A percentile compares a stretch with the other conserved stretches of the same genome.
phyloP scores from a whole-genome alignment of 805 yeast species.

The Starmerella etchellsii region DNA sequence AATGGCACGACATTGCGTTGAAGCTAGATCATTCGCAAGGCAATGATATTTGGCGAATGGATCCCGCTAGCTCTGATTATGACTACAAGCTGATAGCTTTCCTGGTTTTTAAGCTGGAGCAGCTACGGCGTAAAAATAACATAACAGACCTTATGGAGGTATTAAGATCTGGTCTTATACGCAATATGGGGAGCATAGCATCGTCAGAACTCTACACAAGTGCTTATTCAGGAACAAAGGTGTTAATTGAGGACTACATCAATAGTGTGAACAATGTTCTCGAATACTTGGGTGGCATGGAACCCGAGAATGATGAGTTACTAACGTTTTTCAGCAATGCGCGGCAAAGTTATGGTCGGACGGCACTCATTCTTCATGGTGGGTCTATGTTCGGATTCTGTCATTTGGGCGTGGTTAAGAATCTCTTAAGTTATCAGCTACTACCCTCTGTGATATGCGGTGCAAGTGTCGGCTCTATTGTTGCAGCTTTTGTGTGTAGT shows the following conservation, averaged over 20 bases:
- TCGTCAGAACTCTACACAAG: constrained; percentile 66
- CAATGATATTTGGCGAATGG: constrained; percentile 48
- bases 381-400: constrained; percentile 91
- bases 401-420: constrained; percentile 84
- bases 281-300: constrained; percentile 39
- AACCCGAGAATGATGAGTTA: constrained; percentile 4
- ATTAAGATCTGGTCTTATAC: constrained; percentile 65
- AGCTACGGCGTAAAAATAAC: constrained; percentile 49
- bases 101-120: constrained; percentile 43
- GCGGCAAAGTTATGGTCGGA: constrained; percentile 74
- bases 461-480: constrained; percentile 85
- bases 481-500: constrained; percentile 74
- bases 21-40: constrained; percentile 32
- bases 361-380: constrained; percentile 85
- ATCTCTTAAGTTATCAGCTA: constrained; percentile 58
- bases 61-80: constrained; percentile 66
- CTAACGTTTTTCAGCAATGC: constrained; percentile 64
- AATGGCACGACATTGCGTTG: constrained; percentile 46
- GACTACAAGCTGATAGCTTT: constrained; percentile 75
- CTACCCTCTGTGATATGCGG: constrained; percentile 83
- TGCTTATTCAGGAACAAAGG: constrained; percentile 78
- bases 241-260: constrained; percentile 75
- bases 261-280: constrained; percentile 61
- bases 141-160: constrained; percentile 40
- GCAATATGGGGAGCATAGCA: constrained; percentile 87